Evolutionary conservation across 176 grass and related monocot species (phyloP).

Genomic region (Canna indica): DNA sequence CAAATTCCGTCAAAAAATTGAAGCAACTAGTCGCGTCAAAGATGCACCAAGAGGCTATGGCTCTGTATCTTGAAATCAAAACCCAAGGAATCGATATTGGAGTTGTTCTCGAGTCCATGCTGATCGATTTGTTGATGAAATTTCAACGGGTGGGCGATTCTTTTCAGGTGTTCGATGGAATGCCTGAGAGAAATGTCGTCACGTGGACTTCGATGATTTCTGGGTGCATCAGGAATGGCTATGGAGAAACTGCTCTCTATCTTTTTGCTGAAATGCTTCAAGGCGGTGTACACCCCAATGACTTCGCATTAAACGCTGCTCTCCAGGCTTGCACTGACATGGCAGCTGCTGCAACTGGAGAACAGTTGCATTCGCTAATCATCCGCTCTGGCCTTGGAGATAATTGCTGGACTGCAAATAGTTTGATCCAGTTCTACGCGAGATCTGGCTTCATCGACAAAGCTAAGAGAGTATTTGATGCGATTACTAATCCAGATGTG

Average conservation of each 20-base stretch:
- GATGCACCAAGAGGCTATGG: constrained; percentile 5
- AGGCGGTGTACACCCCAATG: constrained; percentile 41
- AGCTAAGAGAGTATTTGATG: constrained; percentile 31
- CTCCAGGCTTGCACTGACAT: constrained; percentile 43
- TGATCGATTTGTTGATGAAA: constrained; percentile 21
- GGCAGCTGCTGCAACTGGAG: constrained; percentile 26
- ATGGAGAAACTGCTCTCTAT: background rate
- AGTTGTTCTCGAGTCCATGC: constrained; percentile 13
- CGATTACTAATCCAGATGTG: constrained; percentile 39
- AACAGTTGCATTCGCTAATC: constrained; percentile 59
- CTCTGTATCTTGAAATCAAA: constrained; percentile 6
- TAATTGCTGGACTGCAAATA: constrained; percentile 37
- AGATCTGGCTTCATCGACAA: constrained; percentile 31
- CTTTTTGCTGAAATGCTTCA: constrained; percentile 45
- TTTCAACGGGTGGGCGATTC: background rate
- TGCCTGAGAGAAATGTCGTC: constrained; percentile 61
- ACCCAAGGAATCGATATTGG: background rate
- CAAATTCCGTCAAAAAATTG: background rate
- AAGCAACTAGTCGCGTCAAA: background rate
- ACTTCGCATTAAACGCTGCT: constrained; percentile 63
- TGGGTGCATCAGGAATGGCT: constrained; percentile 34
- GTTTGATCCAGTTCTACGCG: constrained; percentile 52
- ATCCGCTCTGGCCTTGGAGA: constrained; percentile 29
- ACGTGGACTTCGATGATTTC: constrained; percentile 69
- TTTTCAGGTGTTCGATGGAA: constrained; percentile 31